These are phyloP conservation scores for Kodamaea jinghongensis DNA, from an alignment of 805 yeast genomes.

Conservation along the genomic window DNA sequence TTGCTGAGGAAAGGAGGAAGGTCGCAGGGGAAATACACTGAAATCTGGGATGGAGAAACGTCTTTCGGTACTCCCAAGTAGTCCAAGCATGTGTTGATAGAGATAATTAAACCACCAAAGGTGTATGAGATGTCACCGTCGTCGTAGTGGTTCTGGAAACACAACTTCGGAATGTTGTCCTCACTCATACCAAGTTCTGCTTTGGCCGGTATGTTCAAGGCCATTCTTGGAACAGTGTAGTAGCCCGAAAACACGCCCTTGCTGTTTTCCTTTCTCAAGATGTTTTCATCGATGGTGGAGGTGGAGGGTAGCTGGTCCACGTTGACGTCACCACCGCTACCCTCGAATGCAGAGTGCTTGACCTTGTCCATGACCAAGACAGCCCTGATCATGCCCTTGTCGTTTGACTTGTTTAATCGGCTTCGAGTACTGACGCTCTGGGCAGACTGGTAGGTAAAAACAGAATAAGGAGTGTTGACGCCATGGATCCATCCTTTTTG, in stretches of 20 bases:
- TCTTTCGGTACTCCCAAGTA: slow-evolving; percentile 32
- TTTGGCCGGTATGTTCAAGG: slow-evolving; percentile 19
- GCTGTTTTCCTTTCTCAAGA: slow-evolving; percentile 9
- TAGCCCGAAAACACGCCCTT: slow-evolving; percentile 26
- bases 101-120: slow-evolving; percentile 37
- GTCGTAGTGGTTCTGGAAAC: slow-evolving; percentile 34
- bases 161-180: slow-evolving; percentile 21
- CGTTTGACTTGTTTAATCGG: slow-evolving; percentile 13
- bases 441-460: slow-evolving; percentile 21
- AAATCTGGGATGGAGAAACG: slow-evolving; percentile 27
- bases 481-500: slow-evolving; percentile 29
- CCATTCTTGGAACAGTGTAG: slow-evolving; percentile 23
- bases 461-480: slow-evolving; percentile 23
- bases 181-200: slow-evolving; percentile 1
- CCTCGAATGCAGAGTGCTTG: slow-evolving; percentile 11
- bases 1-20: slow-evolving; percentile 39
- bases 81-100: slow-evolving; percentile 17
- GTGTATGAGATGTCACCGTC: slow-evolving; percentile 28
- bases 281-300: slow-evolving; percentile 6
- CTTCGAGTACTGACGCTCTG: slow-evolving; percentile 13
- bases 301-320: neutral
- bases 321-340: neutral
- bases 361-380: slow-evolving; percentile 22
- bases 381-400: slow-evolving; percentile 21
- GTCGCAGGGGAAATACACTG: slow-evolving; percentile 37